Conservation (phyloP, 2,329 filamentous ascomycete species). For the Colletotrichum orchidophilum region DNA sequence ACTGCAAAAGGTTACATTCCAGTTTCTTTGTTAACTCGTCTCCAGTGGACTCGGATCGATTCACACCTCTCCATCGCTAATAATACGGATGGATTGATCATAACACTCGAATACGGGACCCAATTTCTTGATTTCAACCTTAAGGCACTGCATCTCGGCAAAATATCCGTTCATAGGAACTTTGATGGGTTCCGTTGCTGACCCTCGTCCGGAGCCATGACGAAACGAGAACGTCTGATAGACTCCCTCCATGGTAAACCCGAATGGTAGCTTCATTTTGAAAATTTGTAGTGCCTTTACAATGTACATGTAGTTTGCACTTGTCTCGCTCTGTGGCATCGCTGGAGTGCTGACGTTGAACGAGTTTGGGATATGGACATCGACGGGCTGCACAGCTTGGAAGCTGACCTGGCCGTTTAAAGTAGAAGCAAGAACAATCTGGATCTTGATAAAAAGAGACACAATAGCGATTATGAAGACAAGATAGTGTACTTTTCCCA, state of each 20-base stretch:
- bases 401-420: slow-evolving; percentile 3
- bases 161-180: slow-evolving; percentile 3
- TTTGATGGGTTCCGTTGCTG: background rate
- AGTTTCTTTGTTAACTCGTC: background rate
- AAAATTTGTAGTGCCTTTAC: slow-evolving; percentile 8
- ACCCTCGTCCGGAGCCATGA: background rate
- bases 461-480: background rate
- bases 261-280: slow-evolving; percentile 17
- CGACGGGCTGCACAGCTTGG: background rate
- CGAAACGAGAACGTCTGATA: slow-evolving; percentile 17
- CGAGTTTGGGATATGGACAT: background rate
- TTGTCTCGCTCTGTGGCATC: background rate
- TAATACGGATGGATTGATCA: background rate
- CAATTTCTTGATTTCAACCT: background rate
- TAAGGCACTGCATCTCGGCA: background rate
- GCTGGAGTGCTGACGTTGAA: background rate
- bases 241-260: background rate
- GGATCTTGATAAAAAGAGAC: slow-evolving; percentile 2
- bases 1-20: background rate
- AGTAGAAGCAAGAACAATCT: slow-evolving; percentile 23
- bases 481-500: slow-evolving; percentile 1
- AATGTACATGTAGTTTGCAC: slow-evolving; percentile 10
- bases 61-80: background rate
- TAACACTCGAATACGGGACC: background rate
- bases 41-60: background rate